Base-by-base conservation (phyloP, 768 basidiomycete species). In the Termitomyces sp. region DNA sequence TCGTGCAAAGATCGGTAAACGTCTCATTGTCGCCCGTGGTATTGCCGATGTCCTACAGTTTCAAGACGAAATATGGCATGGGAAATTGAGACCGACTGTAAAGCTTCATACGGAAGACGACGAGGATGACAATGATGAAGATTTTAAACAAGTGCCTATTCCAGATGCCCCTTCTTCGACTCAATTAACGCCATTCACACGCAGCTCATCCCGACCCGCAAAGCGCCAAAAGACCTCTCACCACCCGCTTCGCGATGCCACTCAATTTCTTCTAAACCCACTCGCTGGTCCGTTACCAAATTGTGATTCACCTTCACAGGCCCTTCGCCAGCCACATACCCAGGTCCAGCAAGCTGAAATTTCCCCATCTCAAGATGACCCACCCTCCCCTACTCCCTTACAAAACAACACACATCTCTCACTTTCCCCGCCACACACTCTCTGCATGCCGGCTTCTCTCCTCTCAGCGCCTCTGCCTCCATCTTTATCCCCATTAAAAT, bases 21-120 rank as follows among this genome's bases (percentile, higher is more conserved):
- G 88, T n/a, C 68, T 75, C 36, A 70, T 88, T 50, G 84, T 87
- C 53, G 86, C 87, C 33, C 80, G 81, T 52, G 85, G 86, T 4
- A 72, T 89, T 54, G 82, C 83, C 58, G 90, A 91, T 62, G 82
- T 86, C 33, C 70, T 93, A 22, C 79, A 80, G 58, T 88, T 87
- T 63, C 83, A 85, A 61, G 80, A 87, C 57, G 82, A 85, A 59
- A 76, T 86, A 46, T 83, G 82, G 78, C 69, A 66, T 61, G 75
- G 75, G 58, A 74, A 70, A 56, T 59, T 77, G 16, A 73, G 68
- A 54, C 74, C 75, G 32, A 63, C 64, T 12, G 65, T 82, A 24
- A 59, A 72, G 42, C 67, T 84, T 46, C 77, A 80, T 1, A 28
- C 75, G 51, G 69, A 70, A 49, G 69, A 70, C 44, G 65, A 66